These are phyloP conservation scores for Geotrichum reessii DNA, from an alignment of 1,139 yeast genomes.

Conservation along the genomic window DNA sequence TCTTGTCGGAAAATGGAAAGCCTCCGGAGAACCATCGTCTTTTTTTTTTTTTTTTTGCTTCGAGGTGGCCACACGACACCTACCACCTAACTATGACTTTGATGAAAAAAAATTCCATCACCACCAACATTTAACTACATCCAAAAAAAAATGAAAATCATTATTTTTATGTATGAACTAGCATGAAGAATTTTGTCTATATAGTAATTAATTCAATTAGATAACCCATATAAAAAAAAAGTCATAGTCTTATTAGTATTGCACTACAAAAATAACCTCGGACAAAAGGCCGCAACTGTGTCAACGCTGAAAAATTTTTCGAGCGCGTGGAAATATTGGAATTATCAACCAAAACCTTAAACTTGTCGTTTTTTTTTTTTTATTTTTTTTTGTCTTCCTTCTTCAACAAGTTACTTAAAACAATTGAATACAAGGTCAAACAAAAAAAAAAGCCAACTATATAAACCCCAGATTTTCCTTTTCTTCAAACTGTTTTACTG, in stretches of 20 bases:
- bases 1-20: background rate
- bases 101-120: too few relatives aligned
- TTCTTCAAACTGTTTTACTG: background rate
- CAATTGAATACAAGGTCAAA: background rate
- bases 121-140: too few relatives aligned
- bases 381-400: background rate
- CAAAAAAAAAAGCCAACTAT: constrained; percentile 2
- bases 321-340: constrained; percentile 2
- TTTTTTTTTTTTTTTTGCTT: too few relatives aligned
- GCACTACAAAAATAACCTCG: constrained; percentile 8
- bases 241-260: background rate
- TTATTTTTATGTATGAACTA: too few relatives aligned
- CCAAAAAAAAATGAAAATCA: too few relatives aligned
- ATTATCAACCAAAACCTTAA: background rate
- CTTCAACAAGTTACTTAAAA: background rate
- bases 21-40: background rate
- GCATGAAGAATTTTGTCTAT: too few relatives aligned
- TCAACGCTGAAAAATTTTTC: background rate
- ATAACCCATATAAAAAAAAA: background rate
- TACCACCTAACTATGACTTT: too few relatives aligned
- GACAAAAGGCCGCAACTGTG: constrained; percentile 14
- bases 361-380: background rate
- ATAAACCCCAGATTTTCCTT: constrained; percentile 15
- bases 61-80: background rate
- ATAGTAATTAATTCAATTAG: too few relatives aligned